Percentiles rank a stretch among this genome's conserved stretches.
These are phyloP conservation scores for Cladosporium oxysporum DNA, from an alignment of 2,329 filamentous ascomycete species.

Conservation along the genomic window DNA sequence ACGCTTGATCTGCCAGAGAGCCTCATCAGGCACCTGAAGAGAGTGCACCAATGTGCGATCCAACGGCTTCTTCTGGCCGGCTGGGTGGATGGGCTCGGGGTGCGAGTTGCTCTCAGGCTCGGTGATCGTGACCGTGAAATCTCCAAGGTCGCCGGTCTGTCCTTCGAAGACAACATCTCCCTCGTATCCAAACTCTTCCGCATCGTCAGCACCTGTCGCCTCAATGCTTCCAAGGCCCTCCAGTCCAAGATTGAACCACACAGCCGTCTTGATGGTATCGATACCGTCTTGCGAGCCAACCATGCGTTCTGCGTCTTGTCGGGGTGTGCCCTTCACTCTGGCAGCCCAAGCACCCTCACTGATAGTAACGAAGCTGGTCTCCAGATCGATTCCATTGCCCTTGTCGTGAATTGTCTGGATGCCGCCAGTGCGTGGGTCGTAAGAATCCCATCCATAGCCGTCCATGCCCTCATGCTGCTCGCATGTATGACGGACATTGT, in stretches of 20 bases:
- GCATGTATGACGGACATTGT: conserved; percentile 87
- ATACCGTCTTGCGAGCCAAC: conserved; percentile 27
- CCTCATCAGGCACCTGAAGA: conserved; percentile 63
- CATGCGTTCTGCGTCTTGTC: conserved; percentile 61
- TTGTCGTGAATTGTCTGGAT: conserved; percentile 88
- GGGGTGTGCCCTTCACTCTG: conserved; percentile 77
- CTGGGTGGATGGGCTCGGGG: conserved; percentile 60
- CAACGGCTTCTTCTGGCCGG: conserved; percentile 68
- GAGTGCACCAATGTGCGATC: conserved; percentile 77
- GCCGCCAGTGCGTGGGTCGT: conserved; percentile 84
- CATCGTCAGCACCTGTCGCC: conserved; percentile 56
- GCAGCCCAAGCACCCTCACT: conserved; percentile 92
- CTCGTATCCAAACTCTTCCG: conserved; percentile 58
- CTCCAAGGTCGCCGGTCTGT: conserved; percentile 69
- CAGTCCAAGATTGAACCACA: conserved; percentile 80
- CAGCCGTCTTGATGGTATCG: conserved; percentile 67
- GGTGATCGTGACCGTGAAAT: conserved; percentile 78
- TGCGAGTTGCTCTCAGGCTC: conserved; percentile 65
- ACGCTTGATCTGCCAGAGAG: conserved; percentile 82
- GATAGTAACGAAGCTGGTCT: conserved; percentile 90
- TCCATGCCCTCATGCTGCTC: conserved; percentile 93
- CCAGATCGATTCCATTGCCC: conserved; percentile 84
- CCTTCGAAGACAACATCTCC: conserved; percentile 71
- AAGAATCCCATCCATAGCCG: conserved; percentile 97
- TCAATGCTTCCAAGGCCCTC: conserved; percentile 73